Evolutionary conservation across 2,329 filamentous ascomycete species (phyloP).

Genomic region (Leptographium lundbergii): DNA sequence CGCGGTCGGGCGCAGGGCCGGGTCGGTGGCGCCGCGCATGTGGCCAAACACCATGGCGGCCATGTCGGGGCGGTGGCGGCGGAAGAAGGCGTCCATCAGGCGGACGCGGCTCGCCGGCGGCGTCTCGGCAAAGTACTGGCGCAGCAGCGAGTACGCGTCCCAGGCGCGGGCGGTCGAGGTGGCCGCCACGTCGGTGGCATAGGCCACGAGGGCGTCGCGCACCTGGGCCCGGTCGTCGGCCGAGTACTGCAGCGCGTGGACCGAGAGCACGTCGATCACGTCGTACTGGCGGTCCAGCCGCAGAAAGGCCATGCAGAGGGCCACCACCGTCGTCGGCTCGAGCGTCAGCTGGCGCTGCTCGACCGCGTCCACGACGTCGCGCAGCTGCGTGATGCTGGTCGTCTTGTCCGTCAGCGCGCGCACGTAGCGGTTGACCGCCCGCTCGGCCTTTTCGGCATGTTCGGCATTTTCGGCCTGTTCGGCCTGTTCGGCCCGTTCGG

Average conservation of each 20-base stretch:
- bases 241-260: slow-evolving; percentile 59
- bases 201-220: slow-evolving; percentile 51
- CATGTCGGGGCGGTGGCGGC: slow-evolving; percentile 66
- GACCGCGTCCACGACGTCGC: slow-evolving; percentile 59
- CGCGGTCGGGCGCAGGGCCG: slow-evolving; percentile 49
- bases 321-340: slow-evolving; percentile 60
- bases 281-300: slow-evolving; percentile 65
- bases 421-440: slow-evolving; percentile 54
- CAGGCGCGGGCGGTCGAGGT: slow-evolving; percentile 53
- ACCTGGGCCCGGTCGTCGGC: slow-evolving; percentile 56
- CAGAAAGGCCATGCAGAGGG: slow-evolving; percentile 62
- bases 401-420: slow-evolving; percentile 37
- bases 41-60: slow-evolving; percentile 79
- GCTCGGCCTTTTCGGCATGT: neutral
- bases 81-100: slow-evolving; percentile 75
- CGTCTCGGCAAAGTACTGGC: slow-evolving; percentile 53
- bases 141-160: slow-evolving; percentile 53
- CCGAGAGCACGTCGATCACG: slow-evolving; percentile 68
- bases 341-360: slow-evolving; percentile 58
- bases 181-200: slow-evolving; percentile 45
- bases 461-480: slow-evolving; percentile 43
- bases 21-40: slow-evolving; percentile 69
- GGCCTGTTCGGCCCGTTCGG: no score
- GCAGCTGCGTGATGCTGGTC: slow-evolving; percentile 43
- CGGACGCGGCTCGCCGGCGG: slow-evolving; percentile 50